Conservation (phyloP, 1,284 basidiomycete genomes). For the Meira nashicola region DNA sequence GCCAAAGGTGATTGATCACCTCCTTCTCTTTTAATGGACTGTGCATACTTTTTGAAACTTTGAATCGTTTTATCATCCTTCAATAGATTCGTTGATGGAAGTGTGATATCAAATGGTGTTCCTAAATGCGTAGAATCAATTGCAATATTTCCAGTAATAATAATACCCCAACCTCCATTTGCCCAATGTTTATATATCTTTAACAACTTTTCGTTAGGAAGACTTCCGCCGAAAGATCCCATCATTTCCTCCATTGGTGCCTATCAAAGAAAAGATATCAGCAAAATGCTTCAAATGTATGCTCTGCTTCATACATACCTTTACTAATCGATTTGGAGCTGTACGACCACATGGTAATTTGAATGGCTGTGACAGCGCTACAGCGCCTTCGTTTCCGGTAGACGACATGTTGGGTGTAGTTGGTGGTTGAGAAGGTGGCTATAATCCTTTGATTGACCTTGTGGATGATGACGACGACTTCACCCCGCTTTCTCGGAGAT, state of each 20-base stretch:
- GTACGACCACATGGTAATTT: constrained; percentile 60
- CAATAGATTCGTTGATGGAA: constrained; percentile 1
- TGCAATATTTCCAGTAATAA: constrained; percentile 84
- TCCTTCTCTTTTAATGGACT: constrained; percentile 29
- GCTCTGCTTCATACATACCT: constrained; percentile 52
- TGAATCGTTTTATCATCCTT: not conserved
- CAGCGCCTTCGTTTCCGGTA: not conserved
- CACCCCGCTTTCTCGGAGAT: no score
- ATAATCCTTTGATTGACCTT: no score
- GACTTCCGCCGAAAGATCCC: constrained; percentile 34
- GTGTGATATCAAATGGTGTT: constrained; percentile 66
- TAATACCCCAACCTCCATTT: constrained; percentile 74
- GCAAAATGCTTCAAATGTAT: not conserved
- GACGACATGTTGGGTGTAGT: no score
- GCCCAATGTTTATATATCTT: constrained; percentile 74
- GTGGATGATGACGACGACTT: no score
- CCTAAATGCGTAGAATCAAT: constrained; percentile 69
- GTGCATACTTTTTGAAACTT: constrained; percentile 31
- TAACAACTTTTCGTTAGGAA: constrained; percentile 57
- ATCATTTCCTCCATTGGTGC: constrained; percentile 49
- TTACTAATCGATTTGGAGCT: constrained; percentile 58
- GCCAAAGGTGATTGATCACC: constrained; percentile 43
- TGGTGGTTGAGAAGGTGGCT: no score
- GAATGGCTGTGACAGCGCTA: constrained; percentile 56
- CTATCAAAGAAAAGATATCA: constrained; percentile 6